Percentiles rank a stretch among this genome's conserved stretches.
Conservation (phyloP, 495 filamentous ascomycete species). For the Penicillium malachiteum region DNA sequence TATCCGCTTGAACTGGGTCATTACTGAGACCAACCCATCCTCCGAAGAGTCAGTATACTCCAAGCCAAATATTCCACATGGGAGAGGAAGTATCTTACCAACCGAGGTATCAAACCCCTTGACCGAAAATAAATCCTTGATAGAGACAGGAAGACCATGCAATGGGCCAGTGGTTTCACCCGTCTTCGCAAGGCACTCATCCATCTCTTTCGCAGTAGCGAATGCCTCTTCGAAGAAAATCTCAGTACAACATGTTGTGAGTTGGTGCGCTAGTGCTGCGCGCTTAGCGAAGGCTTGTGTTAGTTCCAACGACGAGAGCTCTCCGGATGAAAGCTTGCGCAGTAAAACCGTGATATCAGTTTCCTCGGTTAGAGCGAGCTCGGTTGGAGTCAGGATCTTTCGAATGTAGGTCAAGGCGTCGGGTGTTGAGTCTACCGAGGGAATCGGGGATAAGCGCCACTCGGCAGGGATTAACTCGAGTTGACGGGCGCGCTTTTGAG, state of each 20-base stretch:
- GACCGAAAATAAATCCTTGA: conserved; percentile 66
- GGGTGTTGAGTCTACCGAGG: conserved; percentile 20
- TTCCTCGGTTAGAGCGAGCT: conserved; percentile 53
- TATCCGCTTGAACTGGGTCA: conserved; percentile 28
- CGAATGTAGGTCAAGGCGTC: conserved; percentile 24
- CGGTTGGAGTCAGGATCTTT: conserved; percentile 42
- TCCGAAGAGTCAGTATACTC: conserved; percentile 1
- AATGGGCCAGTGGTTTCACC: conserved; percentile 56
- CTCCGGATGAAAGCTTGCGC: conserved; percentile 39
- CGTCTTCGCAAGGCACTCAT: conserved; percentile 38
- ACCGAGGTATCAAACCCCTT: conserved; percentile 53
- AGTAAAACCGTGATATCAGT: conserved; percentile 42
- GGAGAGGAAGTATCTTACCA: conserved; percentile 20
- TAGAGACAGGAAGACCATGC: conserved; percentile 65
- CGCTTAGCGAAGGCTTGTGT: conserved; percentile 59
- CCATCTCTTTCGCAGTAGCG: conserved; percentile 37
- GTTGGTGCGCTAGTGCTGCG: conserved; percentile 57
- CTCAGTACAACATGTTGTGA: conserved; percentile 63
- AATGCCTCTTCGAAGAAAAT: conserved; percentile 57
- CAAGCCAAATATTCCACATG: no score
- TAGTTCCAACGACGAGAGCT: conserved; percentile 45
- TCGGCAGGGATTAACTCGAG: conserved; percentile 31
- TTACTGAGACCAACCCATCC: conserved; percentile 39
- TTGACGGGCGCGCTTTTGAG: conserved; percentile 29
- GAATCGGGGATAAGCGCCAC: conserved; percentile 31